A percentile compares a stretch with the other conserved stretches of the same genome.
Conservation (phyloP, 1,284 basidiomycete genomes). For the Meira nashicola region DNA sequence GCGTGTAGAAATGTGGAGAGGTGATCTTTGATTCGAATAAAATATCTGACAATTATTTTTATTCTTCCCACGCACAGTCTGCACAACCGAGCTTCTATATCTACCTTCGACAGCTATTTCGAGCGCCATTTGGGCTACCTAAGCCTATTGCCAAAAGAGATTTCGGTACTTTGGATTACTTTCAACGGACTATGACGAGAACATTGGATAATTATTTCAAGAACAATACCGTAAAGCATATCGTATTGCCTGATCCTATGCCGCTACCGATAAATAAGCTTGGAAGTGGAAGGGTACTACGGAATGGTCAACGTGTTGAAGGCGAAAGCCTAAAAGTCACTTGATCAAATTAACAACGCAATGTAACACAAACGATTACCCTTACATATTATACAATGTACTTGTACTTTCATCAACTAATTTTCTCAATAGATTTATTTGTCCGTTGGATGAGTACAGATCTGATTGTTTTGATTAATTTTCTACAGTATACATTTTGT, state of each 20-base stretch:
- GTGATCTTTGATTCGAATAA: slow-evolving; percentile 1
- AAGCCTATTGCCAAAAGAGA: slow-evolving; percentile 33
- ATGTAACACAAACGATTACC: too few species aligned
- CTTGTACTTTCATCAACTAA: too few species aligned
- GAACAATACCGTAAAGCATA: slow-evolving; percentile 36
- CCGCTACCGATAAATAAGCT: not conserved
- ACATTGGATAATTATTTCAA: slow-evolving; percentile 43
- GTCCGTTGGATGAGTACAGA: too few species aligned
- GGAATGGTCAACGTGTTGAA: not conserved
- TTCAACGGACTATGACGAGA: slow-evolving; percentile 38
- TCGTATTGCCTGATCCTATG: slow-evolving; percentile 23
- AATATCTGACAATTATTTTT: not conserved
- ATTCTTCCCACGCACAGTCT: slow-evolving; percentile 20
- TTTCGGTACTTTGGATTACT: slow-evolving; percentile 49
- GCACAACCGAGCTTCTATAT: slow-evolving; percentile 41
- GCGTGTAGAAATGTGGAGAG: slow-evolving; percentile 3
- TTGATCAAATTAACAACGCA: too few species aligned
- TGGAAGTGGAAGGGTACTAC: not conserved
- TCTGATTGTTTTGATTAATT: too few species aligned
- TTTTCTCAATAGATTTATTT: too few species aligned
- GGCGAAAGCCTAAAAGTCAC: not conserved
- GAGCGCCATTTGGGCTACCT: slow-evolving; percentile 45
- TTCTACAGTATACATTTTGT: too few species aligned
- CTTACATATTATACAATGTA: too few species aligned
- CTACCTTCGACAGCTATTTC: slow-evolving; percentile 50